phyloP scores from a whole-genome alignment of 768 basidiomycete genomes.

The Leccinum ochraceum region DNA sequence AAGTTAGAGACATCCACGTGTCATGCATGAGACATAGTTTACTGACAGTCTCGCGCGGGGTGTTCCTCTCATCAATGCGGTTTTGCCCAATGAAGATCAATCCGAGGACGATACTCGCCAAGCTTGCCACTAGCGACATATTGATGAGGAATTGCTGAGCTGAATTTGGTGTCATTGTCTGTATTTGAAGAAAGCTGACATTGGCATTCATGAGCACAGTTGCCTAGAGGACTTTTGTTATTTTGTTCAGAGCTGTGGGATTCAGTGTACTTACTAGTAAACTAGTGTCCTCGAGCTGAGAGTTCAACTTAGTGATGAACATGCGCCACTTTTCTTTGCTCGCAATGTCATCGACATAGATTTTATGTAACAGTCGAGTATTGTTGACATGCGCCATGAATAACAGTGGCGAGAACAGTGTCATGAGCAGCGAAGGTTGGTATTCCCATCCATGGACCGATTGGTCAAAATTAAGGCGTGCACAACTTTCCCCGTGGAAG shows the following conservation, averaged over 20 bases:
- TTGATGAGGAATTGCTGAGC: slow-evolving; percentile 43
- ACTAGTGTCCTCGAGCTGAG: slow-evolving; percentile 53
- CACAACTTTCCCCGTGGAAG: no score
- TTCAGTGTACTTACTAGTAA: slow-evolving; percentile 44
- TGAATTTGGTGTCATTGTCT: slow-evolving; percentile 25
- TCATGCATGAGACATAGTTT: slow-evolving; percentile 35
- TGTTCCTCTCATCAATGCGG: slow-evolving; percentile 33
- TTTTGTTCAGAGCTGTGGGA: neutral
- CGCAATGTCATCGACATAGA: no score
- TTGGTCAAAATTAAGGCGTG: no score
- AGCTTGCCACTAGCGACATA: slow-evolving; percentile 41
- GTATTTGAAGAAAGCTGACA: slow-evolving; percentile 58
- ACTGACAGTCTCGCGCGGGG: slow-evolving; percentile 11
- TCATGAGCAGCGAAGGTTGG: no score
- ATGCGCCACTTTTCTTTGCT: slow-evolving; percentile 24
- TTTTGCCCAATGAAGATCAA: slow-evolving; percentile 45
- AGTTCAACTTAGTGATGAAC: slow-evolving; percentile 44
- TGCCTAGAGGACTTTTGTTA: slow-evolving; percentile 36
- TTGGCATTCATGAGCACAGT: slow-evolving; percentile 60
- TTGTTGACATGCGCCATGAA: no score
- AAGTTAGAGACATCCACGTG: neutral
- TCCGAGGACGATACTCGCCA: slow-evolving; percentile 45
- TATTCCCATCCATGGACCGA: no score
- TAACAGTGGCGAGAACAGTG: no score
- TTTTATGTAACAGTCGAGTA: no score